Evolutionary conservation across 306 rosid species (phyloP).

Genomic region (Ormosia emarginata): DNA sequence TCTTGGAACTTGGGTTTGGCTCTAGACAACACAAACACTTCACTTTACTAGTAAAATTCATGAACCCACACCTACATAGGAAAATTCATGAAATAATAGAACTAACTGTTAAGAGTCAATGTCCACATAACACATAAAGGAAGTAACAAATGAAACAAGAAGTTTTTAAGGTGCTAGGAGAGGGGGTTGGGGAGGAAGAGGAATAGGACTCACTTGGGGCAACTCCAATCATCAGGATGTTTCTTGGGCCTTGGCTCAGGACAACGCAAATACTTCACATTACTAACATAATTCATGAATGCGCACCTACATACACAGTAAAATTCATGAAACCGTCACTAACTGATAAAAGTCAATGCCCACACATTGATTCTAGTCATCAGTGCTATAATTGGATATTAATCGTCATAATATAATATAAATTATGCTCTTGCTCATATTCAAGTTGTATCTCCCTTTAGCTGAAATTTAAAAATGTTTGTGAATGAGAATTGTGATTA

Average conservation of each 20-base stretch:
- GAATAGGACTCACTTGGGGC: slow-evolving; percentile 57
- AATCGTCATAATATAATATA: neutral
- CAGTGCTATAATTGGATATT: neutral
- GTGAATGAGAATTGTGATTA: neutral
- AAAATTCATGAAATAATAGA: neutral
- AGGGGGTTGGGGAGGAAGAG: neutral
- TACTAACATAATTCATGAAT: slow-evolving; percentile 74
- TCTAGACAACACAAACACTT: slow-evolving; percentile 69
- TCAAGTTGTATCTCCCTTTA: neutral
- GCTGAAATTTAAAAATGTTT: neutral
- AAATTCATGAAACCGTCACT: slow-evolving; percentile 1
- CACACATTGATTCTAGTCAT: neutral
- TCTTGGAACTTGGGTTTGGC: slow-evolving; percentile 46
- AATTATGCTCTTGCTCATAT: neutral
- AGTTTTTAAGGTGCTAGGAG: neutral
- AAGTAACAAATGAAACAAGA: neutral
- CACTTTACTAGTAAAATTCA: slow-evolving; percentile 73
- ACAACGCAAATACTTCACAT: slow-evolving; percentile 57
- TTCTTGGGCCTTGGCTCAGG: slow-evolving; percentile 54
- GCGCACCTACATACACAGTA: slow-evolving; percentile 52
- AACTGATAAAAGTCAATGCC: neutral
- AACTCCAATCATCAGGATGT: slow-evolving; percentile 64
- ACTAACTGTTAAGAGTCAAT: neutral
- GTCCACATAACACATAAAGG: slow-evolving; percentile 35
- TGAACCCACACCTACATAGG: slow-evolving; percentile 66